Base-by-base conservation (phyloP, 164 flowering plant species). In the Chimonanthus salicifolius region DNA sequence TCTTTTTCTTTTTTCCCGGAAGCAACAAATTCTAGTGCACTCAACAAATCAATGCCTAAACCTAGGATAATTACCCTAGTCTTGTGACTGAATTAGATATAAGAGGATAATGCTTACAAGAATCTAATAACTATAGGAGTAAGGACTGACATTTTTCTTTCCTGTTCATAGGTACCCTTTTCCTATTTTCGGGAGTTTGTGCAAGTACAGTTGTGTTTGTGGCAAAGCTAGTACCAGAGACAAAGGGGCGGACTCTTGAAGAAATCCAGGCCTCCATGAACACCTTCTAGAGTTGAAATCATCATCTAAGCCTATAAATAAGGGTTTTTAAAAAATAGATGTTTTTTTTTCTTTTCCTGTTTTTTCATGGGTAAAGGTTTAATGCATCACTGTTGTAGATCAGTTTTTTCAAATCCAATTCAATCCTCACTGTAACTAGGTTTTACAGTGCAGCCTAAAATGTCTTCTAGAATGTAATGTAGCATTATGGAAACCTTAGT, bases 211-310 rank as follows among this genome's bases (percentile, higher is more conserved):
- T 82, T 46, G 49, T 79, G 47, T 82, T 82, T 46, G 77, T 79
- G 47, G 78, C 77, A 4, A 86, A 79, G 80, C 47, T 81, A 44
- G 83, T 83, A 51, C 84, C 88, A 20, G 78, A 71, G 62, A 85
- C 91, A 5, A 76, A 83, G 71, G 78, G 79, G 46, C 72, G 73
- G 75, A 75, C 82, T 16, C 74, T 78, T 68, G 82, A 83, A 83
- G 83, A 82, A 76, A 80, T 82, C 64, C 83, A 82, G 48, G 73
- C 82, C 2, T 73, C 78, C 46, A 79, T 79, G 66, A 75, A 73
- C 62, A n/a, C 70, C 50, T 74, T 7, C 11, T 63, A 20, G 44
- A 54, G 60, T 2, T 54, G 60, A 54, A 54, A 54, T 54, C 5
- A n/a, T n/a, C 60, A 10, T 4, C 11, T 9, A 11, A 11, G 33